A percentile compares a stretch with the other conserved stretches of the same genome.
These are phyloP conservation scores for Xylariaceae sp. DNA, from an alignment of 2,329 filamentous ascomycete genomes.

Conservation along the genomic window DNA sequence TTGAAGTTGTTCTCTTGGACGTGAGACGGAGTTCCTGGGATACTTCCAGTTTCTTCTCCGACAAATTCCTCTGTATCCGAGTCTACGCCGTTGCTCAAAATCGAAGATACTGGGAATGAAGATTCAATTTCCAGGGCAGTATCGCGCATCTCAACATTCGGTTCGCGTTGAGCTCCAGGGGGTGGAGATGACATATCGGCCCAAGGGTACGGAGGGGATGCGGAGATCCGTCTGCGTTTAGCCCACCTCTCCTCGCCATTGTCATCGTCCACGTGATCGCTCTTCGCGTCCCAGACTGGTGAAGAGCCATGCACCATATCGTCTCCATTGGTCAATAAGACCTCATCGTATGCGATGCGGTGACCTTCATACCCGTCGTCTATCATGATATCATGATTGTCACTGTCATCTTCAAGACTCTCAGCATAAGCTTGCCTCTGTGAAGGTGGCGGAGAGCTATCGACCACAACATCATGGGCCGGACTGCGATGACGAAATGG, in stretches of 20 bases:
- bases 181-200: constrained; percentile 1
- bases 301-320: constrained; percentile 26
- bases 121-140: constrained; percentile 15
- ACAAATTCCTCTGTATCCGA: constrained; percentile 1
- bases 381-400: not conserved
- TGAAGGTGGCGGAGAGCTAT: constrained; percentile 29
- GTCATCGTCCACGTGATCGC: not conserved
- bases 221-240: constrained; percentile 39
- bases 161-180: constrained; percentile 2
- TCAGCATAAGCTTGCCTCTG: not conserved
- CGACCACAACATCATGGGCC: constrained; percentile 25
- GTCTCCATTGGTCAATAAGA: constrained; percentile 8
- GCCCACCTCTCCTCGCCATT: constrained; percentile 19
- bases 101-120: constrained; percentile 3
- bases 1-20: constrained; percentile 3
- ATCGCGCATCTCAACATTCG: constrained; percentile 23
- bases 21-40: not conserved
- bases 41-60: constrained; percentile 3
- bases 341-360: constrained; percentile 1
- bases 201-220: constrained; percentile 26
- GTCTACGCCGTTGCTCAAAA: constrained; percentile 1
- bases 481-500: constrained; percentile 15
- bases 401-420: constrained; percentile 4
- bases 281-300: constrained; percentile 9
- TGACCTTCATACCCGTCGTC: not conserved